Conservation (phyloP, 1,139 yeast species). For the Kurtzmaniella quercitrusa region DNA sequence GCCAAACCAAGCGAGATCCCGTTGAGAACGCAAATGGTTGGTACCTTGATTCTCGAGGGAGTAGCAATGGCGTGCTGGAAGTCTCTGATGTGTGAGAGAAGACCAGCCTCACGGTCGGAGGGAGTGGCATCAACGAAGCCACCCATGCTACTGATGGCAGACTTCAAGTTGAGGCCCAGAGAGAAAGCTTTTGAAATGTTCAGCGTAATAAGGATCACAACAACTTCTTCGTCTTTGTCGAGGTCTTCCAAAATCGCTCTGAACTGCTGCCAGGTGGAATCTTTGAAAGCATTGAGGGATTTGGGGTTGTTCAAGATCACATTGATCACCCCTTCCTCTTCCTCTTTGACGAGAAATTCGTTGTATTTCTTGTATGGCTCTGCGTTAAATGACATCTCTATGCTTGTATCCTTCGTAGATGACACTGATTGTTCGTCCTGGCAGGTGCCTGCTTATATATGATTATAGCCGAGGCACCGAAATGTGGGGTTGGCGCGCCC, state of each 20-base stretch:
- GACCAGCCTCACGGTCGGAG: constrained; percentile 20
- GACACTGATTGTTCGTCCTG: not conserved
- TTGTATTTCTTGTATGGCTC: constrained; percentile 29
- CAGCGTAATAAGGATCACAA: constrained; percentile 52
- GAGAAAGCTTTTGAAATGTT: constrained; percentile 56
- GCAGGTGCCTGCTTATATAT: not conserved
- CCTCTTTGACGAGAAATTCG: constrained; percentile 37
- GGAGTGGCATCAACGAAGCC: constrained; percentile 11
- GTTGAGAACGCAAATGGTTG: constrained; percentile 46
- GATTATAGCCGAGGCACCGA: not conserved
- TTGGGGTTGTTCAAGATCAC: constrained; percentile 64
- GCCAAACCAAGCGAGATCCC: constrained; percentile 60
- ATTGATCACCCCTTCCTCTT: constrained; percentile 50
- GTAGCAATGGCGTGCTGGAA: constrained; percentile 56
- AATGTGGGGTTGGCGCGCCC: not conserved
- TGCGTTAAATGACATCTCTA: constrained; percentile 18
- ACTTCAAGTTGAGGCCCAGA: constrained; percentile 62
- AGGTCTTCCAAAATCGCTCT: constrained; percentile 44
- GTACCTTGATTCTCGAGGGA: constrained; percentile 44
- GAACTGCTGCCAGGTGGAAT: constrained; percentile 53
- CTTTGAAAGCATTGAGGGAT: constrained; percentile 56
- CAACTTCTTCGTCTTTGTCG: constrained; percentile 42
- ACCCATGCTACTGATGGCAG: constrained; percentile 19
- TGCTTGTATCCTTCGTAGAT: too few relatives aligned
- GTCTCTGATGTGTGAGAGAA: constrained; percentile 42